Evolutionary conservation across 192 early-diverging fungal genomes (phyloP).

Genomic region (Linnemannia schmuckeri): DNA sequence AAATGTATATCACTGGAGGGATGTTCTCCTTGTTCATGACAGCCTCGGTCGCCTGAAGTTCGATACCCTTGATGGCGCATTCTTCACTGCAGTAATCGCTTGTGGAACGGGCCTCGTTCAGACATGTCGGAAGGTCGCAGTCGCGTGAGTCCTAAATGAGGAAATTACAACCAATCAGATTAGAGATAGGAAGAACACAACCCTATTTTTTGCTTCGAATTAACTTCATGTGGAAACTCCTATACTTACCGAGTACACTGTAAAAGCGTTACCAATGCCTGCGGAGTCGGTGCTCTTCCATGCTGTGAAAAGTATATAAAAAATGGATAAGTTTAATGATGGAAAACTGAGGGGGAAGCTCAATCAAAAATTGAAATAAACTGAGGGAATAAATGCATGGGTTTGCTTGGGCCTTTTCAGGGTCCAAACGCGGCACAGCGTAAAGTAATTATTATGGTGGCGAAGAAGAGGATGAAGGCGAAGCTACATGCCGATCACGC

Average conservation of each 20-base stretch:
- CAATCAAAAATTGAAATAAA: too few relatives aligned
- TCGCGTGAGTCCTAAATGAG: slow-evolving; percentile 46
- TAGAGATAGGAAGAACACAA: not conserved
- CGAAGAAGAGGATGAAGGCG: too few relatives aligned
- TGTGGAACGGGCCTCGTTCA: slow-evolving; percentile 53
- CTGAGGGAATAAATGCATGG: too few relatives aligned
- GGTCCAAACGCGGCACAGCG: too few relatives aligned
- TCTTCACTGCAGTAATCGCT: slow-evolving; percentile 61
- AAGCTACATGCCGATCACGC: too few relatives aligned
- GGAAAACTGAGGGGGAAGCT: too few relatives aligned
- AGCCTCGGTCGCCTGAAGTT: slow-evolving; percentile 46
- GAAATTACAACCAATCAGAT: not conserved
- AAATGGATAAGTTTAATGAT: too few relatives aligned
- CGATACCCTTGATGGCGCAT: slow-evolving; percentile 60
- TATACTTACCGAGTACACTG: not conserved
- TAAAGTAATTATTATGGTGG: too few relatives aligned
- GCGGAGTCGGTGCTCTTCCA: not conserved
- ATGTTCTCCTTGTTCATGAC: slow-evolving; percentile 37
- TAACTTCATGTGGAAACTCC: not conserved
- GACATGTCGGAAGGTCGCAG: slow-evolving; percentile 54
- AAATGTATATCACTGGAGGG: slow-evolving; percentile 10
- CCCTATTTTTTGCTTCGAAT: too few relatives aligned
- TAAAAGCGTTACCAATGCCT: not conserved
- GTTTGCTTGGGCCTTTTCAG: too few relatives aligned
- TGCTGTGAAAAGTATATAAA: not conserved